Conservation (phyloP, 2,329 filamentous ascomycete species). For the Ceratocystis variospora region DNA sequence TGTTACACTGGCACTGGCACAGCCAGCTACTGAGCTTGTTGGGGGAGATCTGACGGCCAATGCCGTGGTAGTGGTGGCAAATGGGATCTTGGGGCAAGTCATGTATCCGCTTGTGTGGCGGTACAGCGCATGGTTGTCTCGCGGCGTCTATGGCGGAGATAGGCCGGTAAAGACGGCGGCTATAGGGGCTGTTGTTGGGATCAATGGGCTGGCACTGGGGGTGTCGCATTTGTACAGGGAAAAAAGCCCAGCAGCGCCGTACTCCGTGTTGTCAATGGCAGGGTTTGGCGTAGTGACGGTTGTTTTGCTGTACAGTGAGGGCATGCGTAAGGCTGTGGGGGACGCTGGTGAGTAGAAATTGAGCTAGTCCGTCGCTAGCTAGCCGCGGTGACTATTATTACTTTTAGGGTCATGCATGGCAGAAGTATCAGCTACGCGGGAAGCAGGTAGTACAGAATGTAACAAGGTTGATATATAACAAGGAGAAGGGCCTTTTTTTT, state of each 20-base stretch:
- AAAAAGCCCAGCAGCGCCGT: constrained; percentile 39
- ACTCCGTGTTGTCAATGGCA: constrained; percentile 44
- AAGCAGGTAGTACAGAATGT: neutral
- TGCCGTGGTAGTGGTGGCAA: constrained; percentile 38
- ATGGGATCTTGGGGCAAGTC: constrained; percentile 35
- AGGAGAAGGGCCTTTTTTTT: neutral
- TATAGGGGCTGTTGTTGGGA: constrained; percentile 39
- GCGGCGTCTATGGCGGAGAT: neutral
- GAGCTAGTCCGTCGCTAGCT: too few species aligned
- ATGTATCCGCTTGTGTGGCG: constrained; percentile 28
- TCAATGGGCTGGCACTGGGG: constrained; percentile 48
- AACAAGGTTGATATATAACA: neutral
- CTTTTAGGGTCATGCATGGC: neutral
- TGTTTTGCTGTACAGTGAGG: constrained; percentile 31
- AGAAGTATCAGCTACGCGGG: neutral
- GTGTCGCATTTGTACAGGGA: constrained; percentile 44
- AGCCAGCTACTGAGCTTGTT: constrained; percentile 33
- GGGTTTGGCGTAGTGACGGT: constrained; percentile 44
- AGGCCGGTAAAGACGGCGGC: constrained; percentile 26
- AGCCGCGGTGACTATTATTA: neutral
- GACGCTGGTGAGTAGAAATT: neutral
- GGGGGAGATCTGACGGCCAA: constrained; percentile 35
- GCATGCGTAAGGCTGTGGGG: neutral
- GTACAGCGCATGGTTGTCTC: constrained; percentile 23
- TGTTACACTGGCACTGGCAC: constrained; percentile 37